Base-by-base conservation (phyloP, 129 eudicot species). In the Lactuca saligna region DNA sequence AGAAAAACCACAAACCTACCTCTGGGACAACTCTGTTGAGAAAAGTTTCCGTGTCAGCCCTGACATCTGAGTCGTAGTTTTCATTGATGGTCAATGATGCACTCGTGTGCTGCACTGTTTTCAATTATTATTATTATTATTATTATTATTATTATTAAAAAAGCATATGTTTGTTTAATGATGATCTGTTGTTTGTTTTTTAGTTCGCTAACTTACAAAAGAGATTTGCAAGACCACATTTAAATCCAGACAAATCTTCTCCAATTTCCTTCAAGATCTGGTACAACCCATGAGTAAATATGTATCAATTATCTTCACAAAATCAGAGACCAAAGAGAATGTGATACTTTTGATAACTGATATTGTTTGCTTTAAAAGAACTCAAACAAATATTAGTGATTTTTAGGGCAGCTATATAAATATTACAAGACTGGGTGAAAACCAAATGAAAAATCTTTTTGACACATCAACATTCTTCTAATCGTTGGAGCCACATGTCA, bases 11-110 rank as follows among this genome's bases (percentile, higher is more conserved):
- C 84, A 49, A 58, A 89, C 99, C 97, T 93, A 93, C 99, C 97
- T 93, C 97, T 13, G 99, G 99, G 67, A 93, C 99, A 25, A 93
- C 70, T 57, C 61, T 81, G 82, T 85, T 93, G 46, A 93, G 91
- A 73, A 93, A 93, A 38, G 99, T 93, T 80, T 93, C 99, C 3
- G 95, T 86, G 75, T 93, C 99, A 15, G 80, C 90, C 72, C 88
- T 82, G 75, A 93, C 99, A 85, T 93, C 99, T 1, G 90, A 74
- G 82, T 93, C 99, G 65, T 89, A 93, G 65, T 93, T 93, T 42
- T 93, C 98, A 78, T 93, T 93, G 78, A 93, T 80, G 37, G 98
- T 93, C 82, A 93, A 73, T 2, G 98, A 93, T 64, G 98, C 97
- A 86, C 97, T 93, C 13, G 98, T 89, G 69, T 93, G 98, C 65